Evolutionary conservation across 768 basidiomycete species (phyloP).

Genomic region (Ramaria rubella): DNA sequence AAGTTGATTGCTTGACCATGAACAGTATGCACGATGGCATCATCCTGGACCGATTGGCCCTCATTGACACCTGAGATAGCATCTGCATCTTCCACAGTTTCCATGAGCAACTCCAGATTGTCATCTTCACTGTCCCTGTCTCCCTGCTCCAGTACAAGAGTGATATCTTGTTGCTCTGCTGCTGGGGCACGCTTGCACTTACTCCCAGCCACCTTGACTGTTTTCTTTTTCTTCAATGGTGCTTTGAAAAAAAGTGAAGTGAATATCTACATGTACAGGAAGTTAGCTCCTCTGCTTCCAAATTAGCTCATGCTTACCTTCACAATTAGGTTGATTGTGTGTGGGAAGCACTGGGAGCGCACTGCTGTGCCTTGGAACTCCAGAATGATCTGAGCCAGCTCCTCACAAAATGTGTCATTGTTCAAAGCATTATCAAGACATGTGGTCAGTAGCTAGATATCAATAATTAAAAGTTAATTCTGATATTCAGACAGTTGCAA

Average conservation of each 20-base stretch:
- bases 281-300: background rate
- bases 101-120: background rate
- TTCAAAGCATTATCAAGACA: slow-evolving; percentile 31
- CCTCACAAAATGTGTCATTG: slow-evolving; percentile 22
- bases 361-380: slow-evolving; percentile 18
- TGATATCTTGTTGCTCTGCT: background rate
- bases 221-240: slow-evolving; percentile 16
- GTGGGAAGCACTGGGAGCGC: slow-evolving; percentile 24
- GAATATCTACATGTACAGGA: slow-evolving; percentile 1
- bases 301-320: slow-evolving; percentile 18
- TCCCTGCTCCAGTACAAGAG: slow-evolving; percentile 11
- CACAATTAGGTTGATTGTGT: slow-evolving; percentile 29
- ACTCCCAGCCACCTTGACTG: background rate
- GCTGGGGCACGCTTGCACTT: background rate
- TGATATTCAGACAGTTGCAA: slow-evolving; percentile 1
- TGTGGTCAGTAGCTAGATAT: slow-evolving; percentile 22
- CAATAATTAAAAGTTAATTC: background rate
- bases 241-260: slow-evolving; percentile 25
- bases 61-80: slow-evolving; percentile 11
- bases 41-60: slow-evolving; percentile 18
- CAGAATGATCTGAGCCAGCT: slow-evolving; percentile 15
- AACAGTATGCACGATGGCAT: slow-evolving; percentile 6
- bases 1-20: background rate
- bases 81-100: background rate
- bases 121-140: slow-evolving; percentile 11